Evolutionary conservation across 768 basidiomycete species (phyloP).

Genomic region (Trametes cubensis): DNA sequence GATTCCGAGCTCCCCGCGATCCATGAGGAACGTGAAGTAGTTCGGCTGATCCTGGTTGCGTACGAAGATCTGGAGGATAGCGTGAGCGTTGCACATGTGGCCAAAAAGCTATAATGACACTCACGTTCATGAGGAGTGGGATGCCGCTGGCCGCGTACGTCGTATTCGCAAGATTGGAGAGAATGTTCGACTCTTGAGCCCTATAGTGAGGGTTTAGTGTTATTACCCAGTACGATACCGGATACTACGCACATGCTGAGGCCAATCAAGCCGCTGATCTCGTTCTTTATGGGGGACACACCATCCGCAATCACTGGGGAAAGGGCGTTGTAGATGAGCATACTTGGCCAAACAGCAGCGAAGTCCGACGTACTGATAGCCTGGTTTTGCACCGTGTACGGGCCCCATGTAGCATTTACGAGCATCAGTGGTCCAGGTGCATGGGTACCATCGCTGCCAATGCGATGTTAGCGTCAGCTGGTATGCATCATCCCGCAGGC

Average conservation of each 20-base stretch:
- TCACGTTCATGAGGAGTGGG: background rate
- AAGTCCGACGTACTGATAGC: slow-evolving; percentile 4
- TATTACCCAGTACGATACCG: background rate
- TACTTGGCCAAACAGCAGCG: too few species aligned
- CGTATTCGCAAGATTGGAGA: background rate
- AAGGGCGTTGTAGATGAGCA: too few species aligned
- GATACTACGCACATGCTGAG: background rate
- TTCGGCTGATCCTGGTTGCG: slow-evolving; percentile 1
- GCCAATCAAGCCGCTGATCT: background rate
- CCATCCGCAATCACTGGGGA: background rate
- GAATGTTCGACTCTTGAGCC: background rate
- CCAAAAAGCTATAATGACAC: background rate
- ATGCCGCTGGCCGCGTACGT: slow-evolving; percentile 1
- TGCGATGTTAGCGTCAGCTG: too few species aligned
- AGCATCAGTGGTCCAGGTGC: background rate
- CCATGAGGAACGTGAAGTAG: slow-evolving; percentile 14
- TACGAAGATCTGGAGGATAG: background rate
- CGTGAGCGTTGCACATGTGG: background rate
- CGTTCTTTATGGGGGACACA: background rate
- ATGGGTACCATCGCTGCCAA: background rate
- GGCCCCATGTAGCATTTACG: slow-evolving; percentile 3
- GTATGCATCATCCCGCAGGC: background rate
- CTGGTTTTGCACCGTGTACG: slow-evolving; percentile 3
- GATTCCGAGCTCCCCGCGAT: background rate
- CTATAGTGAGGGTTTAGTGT: too few species aligned